Evolutionary conservation across 192 early-diverging fungal species (phyloP), one percentile per base, ranked within the genome.

Genomic region (Lunasporangiospora selenospora): DNA sequence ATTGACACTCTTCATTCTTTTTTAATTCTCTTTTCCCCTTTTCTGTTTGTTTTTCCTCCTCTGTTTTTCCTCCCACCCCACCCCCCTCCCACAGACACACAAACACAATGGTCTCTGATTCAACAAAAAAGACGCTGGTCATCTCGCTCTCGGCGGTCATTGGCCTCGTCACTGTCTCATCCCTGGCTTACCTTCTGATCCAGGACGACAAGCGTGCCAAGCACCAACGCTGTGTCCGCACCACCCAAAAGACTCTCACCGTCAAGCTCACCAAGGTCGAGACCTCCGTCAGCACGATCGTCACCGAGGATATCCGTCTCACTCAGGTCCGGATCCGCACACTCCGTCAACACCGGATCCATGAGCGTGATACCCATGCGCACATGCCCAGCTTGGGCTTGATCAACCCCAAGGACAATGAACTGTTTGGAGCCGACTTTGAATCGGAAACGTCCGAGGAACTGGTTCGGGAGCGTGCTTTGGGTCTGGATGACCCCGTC

Each of bases 151-250:
- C 69, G 27, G 55, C 60, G 34, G 46, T 73, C 45, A 42, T 73
- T n/a, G 60, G 60, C n/a, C 47, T 73, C 33, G 58, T 61, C 40
- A 63, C 69, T 42, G 21, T 73, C 43, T 58, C 60, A 0, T 46
- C 69, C 12, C 31, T 73, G 2, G 69, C 69, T 32, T 63, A 73
- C 49, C 30, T 62, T 0, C 69, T 73, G 13, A 73, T 73, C 43
- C 69, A 73, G 37, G 69, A 73, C 60, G 69, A 73, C 40, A 58
- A 58, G 21, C 53, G 41, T n/a, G 61, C 60, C 31, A 62, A 73
- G 34, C 69, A 73, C 42, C 69, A 37, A 8, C 60, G 69, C 29
- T 32, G 38, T 13, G 23, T 73, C 49, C 45, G 55, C 2, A 15
- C 61, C 4, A 47, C 38, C 32, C 69, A 73, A 53, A 73, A 63